These are phyloP conservation scores for Coemansia sp. DNA, from an alignment of 192 early-diverging fungal genomes.

Conservation along the genomic window DNA sequence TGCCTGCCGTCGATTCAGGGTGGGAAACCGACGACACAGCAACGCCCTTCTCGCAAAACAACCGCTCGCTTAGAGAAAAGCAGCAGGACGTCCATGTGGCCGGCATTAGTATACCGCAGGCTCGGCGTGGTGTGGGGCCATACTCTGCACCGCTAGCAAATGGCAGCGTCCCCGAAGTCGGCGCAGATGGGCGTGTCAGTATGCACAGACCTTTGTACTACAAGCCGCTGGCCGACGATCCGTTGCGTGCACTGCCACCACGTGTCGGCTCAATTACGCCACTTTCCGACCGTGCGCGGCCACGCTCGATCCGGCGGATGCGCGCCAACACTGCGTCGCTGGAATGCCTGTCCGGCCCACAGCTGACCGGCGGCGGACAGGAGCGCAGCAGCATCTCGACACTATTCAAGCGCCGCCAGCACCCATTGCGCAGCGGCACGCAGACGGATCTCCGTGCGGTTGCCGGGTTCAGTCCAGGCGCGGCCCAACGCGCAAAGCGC, in stretches of 20 bases:
- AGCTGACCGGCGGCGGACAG: not conserved
- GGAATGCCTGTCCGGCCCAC: constrained; percentile 26
- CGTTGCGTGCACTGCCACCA: not conserved
- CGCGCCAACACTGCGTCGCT: constrained; percentile 49
- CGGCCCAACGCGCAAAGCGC: constrained; percentile 44
- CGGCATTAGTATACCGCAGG: constrained; percentile 29
- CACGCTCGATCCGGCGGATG: constrained; percentile 35
- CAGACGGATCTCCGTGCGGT: constrained; percentile 43
- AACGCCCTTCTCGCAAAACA: not conserved
- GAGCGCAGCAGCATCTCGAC: constrained; percentile 25
- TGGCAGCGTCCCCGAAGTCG: not conserved
- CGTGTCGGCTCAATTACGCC: constrained; percentile 8
- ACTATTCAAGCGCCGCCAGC: constrained; percentile 40
- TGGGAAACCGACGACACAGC: constrained; percentile 50
- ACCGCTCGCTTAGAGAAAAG: not conserved
- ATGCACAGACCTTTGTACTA: constrained; percentile 32
- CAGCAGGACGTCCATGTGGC: not conserved
- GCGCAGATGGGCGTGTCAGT: not conserved
- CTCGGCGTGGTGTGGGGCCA: constrained; percentile 13
- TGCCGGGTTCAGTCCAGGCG: constrained; percentile 48
- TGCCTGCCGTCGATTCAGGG: constrained; percentile 30
- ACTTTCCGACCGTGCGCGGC: constrained; percentile 13
- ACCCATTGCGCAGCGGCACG: constrained; percentile 40
- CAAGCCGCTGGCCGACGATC: constrained; percentile 15
- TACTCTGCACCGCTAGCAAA: constrained; percentile 33